These are phyloP conservation scores for Phialemonium atrogriseum DNA, from an alignment of 2,329 filamentous ascomycete species.

Conservation along the genomic window DNA sequence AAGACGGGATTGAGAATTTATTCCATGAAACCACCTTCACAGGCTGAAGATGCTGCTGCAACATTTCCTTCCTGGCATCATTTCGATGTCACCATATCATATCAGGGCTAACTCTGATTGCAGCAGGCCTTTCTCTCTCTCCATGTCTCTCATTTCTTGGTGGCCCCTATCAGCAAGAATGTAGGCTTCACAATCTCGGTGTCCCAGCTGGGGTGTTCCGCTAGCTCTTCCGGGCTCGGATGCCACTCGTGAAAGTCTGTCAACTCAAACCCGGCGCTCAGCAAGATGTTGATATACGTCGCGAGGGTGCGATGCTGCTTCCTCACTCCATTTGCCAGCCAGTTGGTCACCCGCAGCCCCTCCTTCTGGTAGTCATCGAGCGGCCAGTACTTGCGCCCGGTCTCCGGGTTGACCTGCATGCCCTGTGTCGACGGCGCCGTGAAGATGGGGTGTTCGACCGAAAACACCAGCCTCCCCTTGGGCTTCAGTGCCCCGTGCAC, in stretches of 20 bases:
- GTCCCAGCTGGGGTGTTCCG: slow-evolving; percentile 20
- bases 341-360: slow-evolving; percentile 29
- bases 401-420: slow-evolving; percentile 18
- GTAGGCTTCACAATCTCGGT: slow-evolving; percentile 22
- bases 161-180: slow-evolving; percentile 23
- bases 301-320: slow-evolving; percentile 39
- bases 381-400: slow-evolving; percentile 27
- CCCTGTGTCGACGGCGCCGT: slow-evolving; percentile 28
- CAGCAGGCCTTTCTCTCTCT: too few relatives aligned
- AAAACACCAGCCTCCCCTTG: slow-evolving; percentile 31
- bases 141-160: too few relatives aligned
- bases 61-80: too few relatives aligned
- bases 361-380: slow-evolving; percentile 33
- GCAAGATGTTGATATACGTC: slow-evolving; percentile 28
- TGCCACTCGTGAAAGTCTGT: slow-evolving; percentile 30
- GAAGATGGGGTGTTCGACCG: slow-evolving; percentile 37
- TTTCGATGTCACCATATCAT: too few relatives aligned
- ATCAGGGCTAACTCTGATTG: too few relatives aligned
- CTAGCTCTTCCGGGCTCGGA: slow-evolving; percentile 20
- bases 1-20: slow-evolving; percentile 28
- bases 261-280: slow-evolving; percentile 27
- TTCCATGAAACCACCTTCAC: slow-evolving; percentile 21
- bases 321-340: slow-evolving; percentile 31
- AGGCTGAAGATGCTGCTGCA: neutral
- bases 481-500: slow-evolving; percentile 23